These are phyloP conservation scores for Metarhizium rileyi DNA, from an alignment of 2,329 filamentous ascomycete species.

Conservation along the genomic window DNA sequence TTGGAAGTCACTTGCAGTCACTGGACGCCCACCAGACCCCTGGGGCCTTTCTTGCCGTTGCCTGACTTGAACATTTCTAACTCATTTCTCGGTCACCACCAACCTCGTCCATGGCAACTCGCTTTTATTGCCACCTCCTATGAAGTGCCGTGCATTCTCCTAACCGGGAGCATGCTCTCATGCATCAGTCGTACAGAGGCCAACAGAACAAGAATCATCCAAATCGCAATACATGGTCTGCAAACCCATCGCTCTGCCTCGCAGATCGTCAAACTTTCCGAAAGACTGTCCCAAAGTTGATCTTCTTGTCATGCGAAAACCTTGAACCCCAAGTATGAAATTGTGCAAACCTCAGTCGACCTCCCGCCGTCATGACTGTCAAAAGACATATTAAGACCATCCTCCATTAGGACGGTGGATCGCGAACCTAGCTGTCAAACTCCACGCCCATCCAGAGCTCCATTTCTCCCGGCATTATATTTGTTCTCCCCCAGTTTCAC, in stretches of 20 bases:
- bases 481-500: conserved; percentile 1
- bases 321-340: conserved; percentile 8
- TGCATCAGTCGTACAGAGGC: conserved; percentile 9
- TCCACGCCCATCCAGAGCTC: neutral
- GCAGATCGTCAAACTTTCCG: conserved; percentile 3
- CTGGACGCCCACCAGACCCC: no score
- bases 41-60: no score
- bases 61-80: neutral
- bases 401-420: conserved; percentile 7
- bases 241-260: conserved; percentile 4
- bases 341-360: conserved; percentile 18
- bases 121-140: conserved; percentile 2
- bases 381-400: conserved; percentile 17
- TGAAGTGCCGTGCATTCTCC: conserved; percentile 3
- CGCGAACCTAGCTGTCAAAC: neutral
- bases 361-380: conserved; percentile 20
- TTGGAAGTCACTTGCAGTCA: no score
- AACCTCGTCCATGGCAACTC: neutral
- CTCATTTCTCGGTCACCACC: neutral
- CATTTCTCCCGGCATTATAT: conserved; percentile 1
- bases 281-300: conserved; percentile 4
- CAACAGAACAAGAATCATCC: neutral
- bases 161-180: conserved; percentile 4
- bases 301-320: conserved; percentile 8
- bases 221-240: neutral